Percentiles rank a stretch among this genome's conserved stretches.
These are phyloP conservation scores for Oryza rufipogon DNA, from an alignment of 176 grass and related monocot genomes.

Conservation along the genomic window DNA sequence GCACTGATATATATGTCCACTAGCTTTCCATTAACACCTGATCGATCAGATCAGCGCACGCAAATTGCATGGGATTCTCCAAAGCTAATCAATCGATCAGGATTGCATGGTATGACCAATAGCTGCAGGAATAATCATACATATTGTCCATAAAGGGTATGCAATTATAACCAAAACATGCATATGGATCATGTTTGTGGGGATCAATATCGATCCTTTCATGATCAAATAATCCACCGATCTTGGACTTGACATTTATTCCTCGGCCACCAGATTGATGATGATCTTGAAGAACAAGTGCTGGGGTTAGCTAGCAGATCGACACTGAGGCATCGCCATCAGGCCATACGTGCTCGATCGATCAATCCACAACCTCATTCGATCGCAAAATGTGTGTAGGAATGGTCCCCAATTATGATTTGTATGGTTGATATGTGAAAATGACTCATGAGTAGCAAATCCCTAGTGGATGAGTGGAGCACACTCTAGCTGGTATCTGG, in stretches of 20 bases:
- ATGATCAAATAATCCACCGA: constrained; percentile 11
- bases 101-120: constrained; percentile 32
- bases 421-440: constrained; percentile 46
- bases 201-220: constrained; percentile 13
- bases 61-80: constrained; percentile 40
- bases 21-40: constrained; percentile 30
- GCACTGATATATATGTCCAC: not conserved
- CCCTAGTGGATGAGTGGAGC: constrained; percentile 44
- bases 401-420: constrained; percentile 42
- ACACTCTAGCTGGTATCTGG: constrained; percentile 36
- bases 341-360: constrained; percentile 2
- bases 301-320: constrained; percentile 59
- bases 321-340: constrained; percentile 48
- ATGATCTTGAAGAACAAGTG: constrained; percentile 48
- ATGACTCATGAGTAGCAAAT: constrained; percentile 31
- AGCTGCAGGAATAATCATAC: constrained; percentile 4
- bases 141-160: constrained; percentile 27
- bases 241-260: constrained; percentile 54
- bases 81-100: not conserved
- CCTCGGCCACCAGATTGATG: not conserved
- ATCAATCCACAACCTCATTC: constrained; percentile 40
- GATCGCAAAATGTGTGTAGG: constrained; percentile 1
- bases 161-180: constrained; percentile 34
- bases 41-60: constrained; percentile 7
- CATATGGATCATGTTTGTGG: constrained; percentile 18